These are phyloP conservation scores for Phytophthora crassamura DNA, from an alignment of 352 stramenopile genomes.

Conservation along the genomic window DNA sequence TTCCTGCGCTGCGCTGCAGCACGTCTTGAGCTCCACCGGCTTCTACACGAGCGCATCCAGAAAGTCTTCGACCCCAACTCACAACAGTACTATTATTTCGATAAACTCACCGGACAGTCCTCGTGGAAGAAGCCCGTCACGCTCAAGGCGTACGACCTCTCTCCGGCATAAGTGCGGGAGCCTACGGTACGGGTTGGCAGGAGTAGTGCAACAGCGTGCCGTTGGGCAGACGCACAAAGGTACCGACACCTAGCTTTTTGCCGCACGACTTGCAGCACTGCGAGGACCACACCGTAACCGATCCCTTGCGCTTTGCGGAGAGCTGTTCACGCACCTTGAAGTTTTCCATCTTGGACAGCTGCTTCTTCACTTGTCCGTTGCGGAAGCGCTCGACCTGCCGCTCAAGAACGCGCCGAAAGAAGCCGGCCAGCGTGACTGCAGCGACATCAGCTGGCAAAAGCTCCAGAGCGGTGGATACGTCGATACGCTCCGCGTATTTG, in stretches of 20 bases:
- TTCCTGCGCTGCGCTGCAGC: constrained; percentile 57
- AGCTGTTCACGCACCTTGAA: constrained; percentile 79
- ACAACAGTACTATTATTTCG: constrained; percentile 85
- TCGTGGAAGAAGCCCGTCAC: constrained; percentile 76
- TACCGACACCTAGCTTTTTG: constrained; percentile 72
- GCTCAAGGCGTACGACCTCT: constrained; percentile 56
- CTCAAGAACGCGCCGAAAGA: constrained; percentile 81
- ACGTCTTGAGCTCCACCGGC: constrained; percentile 50
- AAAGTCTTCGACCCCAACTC: constrained; percentile 75
- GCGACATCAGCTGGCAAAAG: constrained; percentile 70
- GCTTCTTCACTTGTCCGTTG: constrained; percentile 87
- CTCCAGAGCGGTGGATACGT: constrained; percentile 79
- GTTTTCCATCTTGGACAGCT: constrained; percentile 91
- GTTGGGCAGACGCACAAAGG: constrained; percentile 71
- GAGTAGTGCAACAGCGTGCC: constrained; percentile 77
- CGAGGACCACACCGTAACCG: constrained; percentile 78
- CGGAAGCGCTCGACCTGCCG: constrained; percentile 74
- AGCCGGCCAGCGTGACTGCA: constrained; percentile 52
- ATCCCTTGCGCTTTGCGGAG: constrained; percentile 68
- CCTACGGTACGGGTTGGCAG: constrained; percentile 58
- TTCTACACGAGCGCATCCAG: constrained; percentile 61
- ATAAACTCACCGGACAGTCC: constrained; percentile 76
- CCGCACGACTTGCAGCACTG: constrained; percentile 76
- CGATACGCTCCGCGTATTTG: constrained; percentile 85
- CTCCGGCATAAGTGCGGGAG: constrained; percentile 16